Percentiles rank a stretch among this genome's conserved stretches.
These are phyloP conservation scores for Pezizomycotina sp. DNA, from an alignment of 2,329 filamentous ascomycete species.

Conservation along the genomic window DNA sequence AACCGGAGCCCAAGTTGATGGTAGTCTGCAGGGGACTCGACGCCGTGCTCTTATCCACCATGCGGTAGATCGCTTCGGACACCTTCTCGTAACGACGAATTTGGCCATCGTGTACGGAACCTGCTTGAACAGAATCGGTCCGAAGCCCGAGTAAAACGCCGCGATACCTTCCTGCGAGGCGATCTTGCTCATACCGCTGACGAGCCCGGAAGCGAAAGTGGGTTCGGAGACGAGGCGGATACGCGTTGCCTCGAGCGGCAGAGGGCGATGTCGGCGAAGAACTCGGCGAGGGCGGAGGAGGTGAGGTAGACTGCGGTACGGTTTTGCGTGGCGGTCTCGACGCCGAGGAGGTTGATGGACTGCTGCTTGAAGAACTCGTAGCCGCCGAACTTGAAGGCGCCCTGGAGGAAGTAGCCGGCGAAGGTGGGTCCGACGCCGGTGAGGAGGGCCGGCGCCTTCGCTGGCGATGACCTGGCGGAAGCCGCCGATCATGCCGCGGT, in stretches of 20 bases:
- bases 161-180: slow-evolving; percentile 63
- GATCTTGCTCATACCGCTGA: slow-evolving; percentile 71
- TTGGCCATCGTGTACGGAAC: slow-evolving; percentile 90
- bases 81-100: slow-evolving; percentile 92
- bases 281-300: slow-evolving; percentile 47
- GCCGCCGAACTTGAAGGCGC: slow-evolving; percentile 83
- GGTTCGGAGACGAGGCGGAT: slow-evolving; percentile 84
- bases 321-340: slow-evolving; percentile 62
- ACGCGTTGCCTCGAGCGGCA: slow-evolving; percentile 84
- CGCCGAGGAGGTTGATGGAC: slow-evolving; percentile 62
- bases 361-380: slow-evolving; percentile 96
- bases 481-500: slow-evolving; percentile 69
- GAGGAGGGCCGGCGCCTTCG: slow-evolving; percentile 67
- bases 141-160: slow-evolving; percentile 84
- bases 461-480: slow-evolving; percentile 71
- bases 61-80: slow-evolving; percentile 52
- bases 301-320: slow-evolving; percentile 66
- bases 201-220: slow-evolving; percentile 62
- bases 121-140: slow-evolving; percentile 75
- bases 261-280: slow-evolving; percentile 64
- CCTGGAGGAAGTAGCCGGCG: slow-evolving; percentile 86
- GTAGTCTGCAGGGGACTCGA: slow-evolving; percentile 55
- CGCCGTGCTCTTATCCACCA: slow-evolving; percentile 50
- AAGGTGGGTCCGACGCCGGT: slow-evolving; percentile 74
- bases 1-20: slow-evolving; percentile 71